Evolutionary conservation across 164 flowering plant species (phyloP), one percentile per base, ranked within the genome.

Genomic region (Dillenia turbinata): DNA sequence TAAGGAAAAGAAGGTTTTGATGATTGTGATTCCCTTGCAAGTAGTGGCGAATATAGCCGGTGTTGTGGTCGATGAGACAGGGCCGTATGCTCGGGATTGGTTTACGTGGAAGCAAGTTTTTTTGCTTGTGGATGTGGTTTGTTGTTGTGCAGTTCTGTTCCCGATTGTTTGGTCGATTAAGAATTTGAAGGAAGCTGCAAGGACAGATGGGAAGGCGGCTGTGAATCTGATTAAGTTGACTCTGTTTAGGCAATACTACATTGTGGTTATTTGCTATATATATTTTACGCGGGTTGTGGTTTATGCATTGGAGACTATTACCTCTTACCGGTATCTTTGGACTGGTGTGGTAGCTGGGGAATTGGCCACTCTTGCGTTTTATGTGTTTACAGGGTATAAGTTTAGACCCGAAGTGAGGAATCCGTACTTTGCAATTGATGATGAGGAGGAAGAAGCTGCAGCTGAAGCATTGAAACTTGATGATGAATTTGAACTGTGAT

Each of bases 1-100:
- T 46, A 61, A 52, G 64, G 64, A 61, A 47, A 61, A 61, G 56
- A 61, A 61, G 64, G 64, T 61, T n/a, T 52, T 61, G 54, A 61
- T 61, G 64, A 61, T 61, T 40, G 64, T 61, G 44, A 61, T 61
- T 22, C 64, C 64, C 40, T 33, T 61, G 3, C 64, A 61, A 52
- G 56, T 61, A 13, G 56, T 61, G 12, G 64, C 64, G 8, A 61
- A 61, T 52, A 49, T 51, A 9, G 56, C 64, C 0, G 56, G 50
- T 22, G 56, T 61, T 22, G 56, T 61, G 56, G 44, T 61, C 5
- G 64, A 61, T 51, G 64, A 61, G 46, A 51, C 9, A 8, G 64
- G 64, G 1, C 64, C 64, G 9, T 61, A 51, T 51, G 56, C 19
- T 14, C 64, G 50, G 40, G 64, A 49, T 43, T 51, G 54, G 64